Evolutionary conservation across 805 yeast genomes (phyloP).

Genomic region (Ogataea ramenticola): DNA sequence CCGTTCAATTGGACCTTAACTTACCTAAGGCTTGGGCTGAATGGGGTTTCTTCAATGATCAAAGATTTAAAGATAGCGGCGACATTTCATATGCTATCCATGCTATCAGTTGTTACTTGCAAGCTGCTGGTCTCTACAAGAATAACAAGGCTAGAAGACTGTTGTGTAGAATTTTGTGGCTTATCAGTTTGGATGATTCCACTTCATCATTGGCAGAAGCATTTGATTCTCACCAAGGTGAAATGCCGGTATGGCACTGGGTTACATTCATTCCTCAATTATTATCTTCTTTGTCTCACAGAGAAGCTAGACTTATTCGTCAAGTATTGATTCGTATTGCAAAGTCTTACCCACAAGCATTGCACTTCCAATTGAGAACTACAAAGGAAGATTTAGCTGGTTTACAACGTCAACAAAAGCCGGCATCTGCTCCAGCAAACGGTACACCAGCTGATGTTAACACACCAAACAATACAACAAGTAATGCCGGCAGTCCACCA

Average conservation of each 20-base stretch:
- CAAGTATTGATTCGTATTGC: constrained; percentile 88
- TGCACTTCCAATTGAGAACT: constrained; percentile 92
- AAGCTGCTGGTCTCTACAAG: constrained; percentile 95
- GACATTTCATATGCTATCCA: constrained; percentile 83
- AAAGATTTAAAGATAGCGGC: constrained; percentile 70
- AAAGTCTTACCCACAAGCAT: constrained; percentile 93
- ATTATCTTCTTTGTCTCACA: constrained; percentile 80
- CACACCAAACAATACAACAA: constrained; percentile 1
- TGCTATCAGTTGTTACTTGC: constrained; percentile 92
- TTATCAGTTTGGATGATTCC: constrained; percentile 83
- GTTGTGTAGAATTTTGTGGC: constrained; percentile 87
- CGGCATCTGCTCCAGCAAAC: constrained; percentile 2
- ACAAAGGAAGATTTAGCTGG: constrained; percentile 91
- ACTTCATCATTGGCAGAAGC: constrained; percentile 77
- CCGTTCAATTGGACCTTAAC: constrained; percentile 91
- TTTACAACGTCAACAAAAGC: constrained; percentile 57
- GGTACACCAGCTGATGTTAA: constrained; percentile 1
- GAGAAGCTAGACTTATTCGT: constrained; percentile 84
- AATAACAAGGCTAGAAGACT: constrained; percentile 85
- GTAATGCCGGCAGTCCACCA: constrained; percentile 1
- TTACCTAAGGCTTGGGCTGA: constrained; percentile 99
- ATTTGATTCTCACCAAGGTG: constrained; percentile 88
- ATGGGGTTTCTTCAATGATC: constrained; percentile 96
- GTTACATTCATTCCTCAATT: constrained; percentile 94
- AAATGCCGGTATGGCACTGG: constrained; percentile 99